phyloP scores from a whole-genome alignment of 441 rosid species.

The Manihot esculenta region DNA sequence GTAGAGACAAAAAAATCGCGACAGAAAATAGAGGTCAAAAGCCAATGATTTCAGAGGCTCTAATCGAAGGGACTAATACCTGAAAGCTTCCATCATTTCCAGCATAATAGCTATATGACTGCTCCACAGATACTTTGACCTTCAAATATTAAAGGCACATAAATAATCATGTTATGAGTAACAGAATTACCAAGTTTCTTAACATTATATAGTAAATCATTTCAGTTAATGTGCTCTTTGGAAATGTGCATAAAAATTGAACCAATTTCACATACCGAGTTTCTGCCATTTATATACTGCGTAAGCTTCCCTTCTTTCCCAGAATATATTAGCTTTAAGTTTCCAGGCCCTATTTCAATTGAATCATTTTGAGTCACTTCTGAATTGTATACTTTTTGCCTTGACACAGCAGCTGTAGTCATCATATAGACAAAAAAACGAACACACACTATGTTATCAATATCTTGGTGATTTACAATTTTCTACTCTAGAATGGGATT shows the following conservation, averaged over 20 bases:
- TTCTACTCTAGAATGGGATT: background rate
- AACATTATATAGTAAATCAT: background rate
- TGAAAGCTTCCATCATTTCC: slow-evolving; percentile 62
- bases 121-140: slow-evolving; percentile 64
- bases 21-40: slow-evolving; percentile 6
- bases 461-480: background rate
- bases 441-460: background rate
- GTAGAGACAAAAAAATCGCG: slow-evolving; percentile 3
- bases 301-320: slow-evolving; percentile 43
- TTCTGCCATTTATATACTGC: slow-evolving; percentile 60
- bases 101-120: slow-evolving; percentile 70
- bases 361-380: slow-evolving; percentile 35
- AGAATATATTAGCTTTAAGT: slow-evolving; percentile 60
- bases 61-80: slow-evolving; percentile 32
- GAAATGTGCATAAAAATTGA: slow-evolving; percentile 9
- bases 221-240: background rate
- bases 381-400: slow-evolving; percentile 31
- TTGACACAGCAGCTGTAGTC: slow-evolving; percentile 37
- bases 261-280: slow-evolving; percentile 43
- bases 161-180: background rate
- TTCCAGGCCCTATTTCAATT: slow-evolving; percentile 68
- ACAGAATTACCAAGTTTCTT: background rate
- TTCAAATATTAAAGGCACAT: slow-evolving; percentile 25
- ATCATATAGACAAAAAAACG: background rate
- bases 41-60: background rate